These are phyloP conservation scores for Pittosporum tobira DNA, from an alignment of 129 eudicot genomes.

Conservation along the genomic window DNA sequence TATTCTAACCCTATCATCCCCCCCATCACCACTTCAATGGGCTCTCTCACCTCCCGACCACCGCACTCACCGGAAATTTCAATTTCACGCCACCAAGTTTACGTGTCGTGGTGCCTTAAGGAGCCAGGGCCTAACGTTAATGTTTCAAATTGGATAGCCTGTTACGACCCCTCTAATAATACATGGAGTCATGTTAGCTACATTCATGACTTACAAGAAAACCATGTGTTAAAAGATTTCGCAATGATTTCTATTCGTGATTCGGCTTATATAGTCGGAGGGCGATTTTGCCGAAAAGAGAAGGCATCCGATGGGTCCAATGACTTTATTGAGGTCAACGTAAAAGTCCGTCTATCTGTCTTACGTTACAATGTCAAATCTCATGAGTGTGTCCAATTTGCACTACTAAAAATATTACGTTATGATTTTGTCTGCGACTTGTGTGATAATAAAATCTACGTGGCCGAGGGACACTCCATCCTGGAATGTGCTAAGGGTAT, in stretches of 20 bases:
- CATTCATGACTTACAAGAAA: constrained; percentile 24
- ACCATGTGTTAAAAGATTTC: constrained; percentile 36
- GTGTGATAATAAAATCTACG: constrained; percentile 35
- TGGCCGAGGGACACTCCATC: constrained; percentile 42
- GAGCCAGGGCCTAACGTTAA: constrained; percentile 10
- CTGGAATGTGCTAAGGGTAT: constrained; percentile 29
- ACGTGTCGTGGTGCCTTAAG: constrained; percentile 27
- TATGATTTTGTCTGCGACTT: constrained; percentile 40
- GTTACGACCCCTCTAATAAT: constrained; percentile 28
- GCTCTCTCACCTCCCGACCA: constrained; percentile 27
- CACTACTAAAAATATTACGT: constrained; percentile 36
- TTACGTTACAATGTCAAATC: constrained; percentile 27
- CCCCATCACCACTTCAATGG: constrained; percentile 36
- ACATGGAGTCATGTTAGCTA: constrained; percentile 28
- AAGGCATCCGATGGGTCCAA: background rate
- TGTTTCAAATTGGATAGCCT: constrained; percentile 29
- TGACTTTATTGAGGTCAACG: constrained; percentile 3
- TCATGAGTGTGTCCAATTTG: constrained; percentile 38
- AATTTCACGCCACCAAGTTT: constrained; percentile 14
- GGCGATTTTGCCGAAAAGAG: constrained; percentile 23
- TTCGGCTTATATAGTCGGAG: constrained; percentile 45
- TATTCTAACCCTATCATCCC: constrained; percentile 6
- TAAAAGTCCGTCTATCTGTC: constrained; percentile 29
- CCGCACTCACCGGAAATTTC: constrained; percentile 22
- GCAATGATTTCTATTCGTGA: constrained; percentile 32